Evolutionary conservation across 1,284 basidiomycete species (phyloP), one percentile per base, ranked within the genome.

Genomic region (Fomitiporia mediterranea): DNA sequence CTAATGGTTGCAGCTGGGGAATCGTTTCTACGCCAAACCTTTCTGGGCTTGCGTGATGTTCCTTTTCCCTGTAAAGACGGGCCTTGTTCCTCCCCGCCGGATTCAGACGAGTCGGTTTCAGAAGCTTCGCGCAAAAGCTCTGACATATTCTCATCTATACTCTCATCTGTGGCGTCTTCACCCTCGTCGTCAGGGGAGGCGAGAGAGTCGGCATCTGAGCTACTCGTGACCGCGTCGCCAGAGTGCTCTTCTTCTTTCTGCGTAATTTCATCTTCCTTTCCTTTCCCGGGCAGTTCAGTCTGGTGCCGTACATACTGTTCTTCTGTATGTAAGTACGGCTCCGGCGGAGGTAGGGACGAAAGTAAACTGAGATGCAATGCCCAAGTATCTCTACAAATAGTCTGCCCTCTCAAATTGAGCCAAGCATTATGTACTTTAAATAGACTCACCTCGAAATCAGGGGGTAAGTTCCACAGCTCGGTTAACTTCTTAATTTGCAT

Each of bases 341-440:
- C 86, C 15, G 85, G 72, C 1, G 78, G 74, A 0, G 81, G 81
- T 9, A 83, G 83, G 37, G 76, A 71, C 2, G 81, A 77, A 4
- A 90, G 71, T 3, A 89, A 71, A 40, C 77, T 74, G 1, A 95
- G 74, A 68, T 93, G 81, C 19, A 93, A 74, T 1, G 83, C 76
- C 91, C 93, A 94, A 25, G 92, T 63, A 64, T 95, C 92, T 60
- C 85, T 79, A 63, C 89, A 92, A 43, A 92, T 72, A 30, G 79
- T 72, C 91, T 94, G 56, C n/a, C 19, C 11, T 42, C 4, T 43
- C 44, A 50, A 25, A 42, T 23, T 21, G 21, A 48, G 34, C 39
- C 39, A 50, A 35, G 27, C 3, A 32, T 21, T 40, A 21, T 5
- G 4, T 30, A 30, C 19, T 28, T n/a, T 42, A 60, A 30, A 40